Base-by-base conservation (phyloP, 2,329 filamentous ascomycete genomes). In the Teratosphaeria epicoccoides region DNA sequence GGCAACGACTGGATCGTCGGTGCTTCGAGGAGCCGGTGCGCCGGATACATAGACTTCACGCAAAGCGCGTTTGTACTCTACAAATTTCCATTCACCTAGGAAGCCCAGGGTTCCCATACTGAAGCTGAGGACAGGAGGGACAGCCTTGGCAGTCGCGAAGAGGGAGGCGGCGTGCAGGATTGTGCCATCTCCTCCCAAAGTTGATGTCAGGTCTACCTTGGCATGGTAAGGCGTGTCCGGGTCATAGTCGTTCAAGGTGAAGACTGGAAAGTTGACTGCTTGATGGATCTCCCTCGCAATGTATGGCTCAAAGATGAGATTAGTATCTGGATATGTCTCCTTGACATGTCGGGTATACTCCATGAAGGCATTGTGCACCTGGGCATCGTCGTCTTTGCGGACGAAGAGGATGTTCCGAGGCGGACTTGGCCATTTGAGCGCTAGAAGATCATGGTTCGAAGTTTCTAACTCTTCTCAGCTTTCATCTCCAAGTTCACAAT, bases 51-150 rank as follows among this genome's bases (percentile, higher is more conserved):
- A 96, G 49, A 93, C 88, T 66, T 96, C 88, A 47, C 88, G 77
- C 73, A 94, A 95, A 0, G 93, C 93, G 47, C 87, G 80, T 70
- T 95, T 95, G 72, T 94, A 88, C 62, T 97, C 90, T 6, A 77
- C 76, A 66, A 97, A 97, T 62, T 93, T 94, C 90, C 91, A 98
- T 70, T 97, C 91, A 14, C 91, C 90, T 6, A 98, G 73, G 60
- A 98, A 98, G 0, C 93, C 93, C 0, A 98, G 74, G 0, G 91
- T 94, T 5, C 93, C 93, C 88, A 98, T 96, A 66, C 89, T 95
- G 66, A 98, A 98, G 1, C 88, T 89, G 6, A 98, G 75, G 28
- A 98, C 86, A 0, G 93, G 93, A 0, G 93, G 93, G 0, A 98
- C 91, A 43, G 82, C 82, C 2, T 79, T 76, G 44, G 87, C 83